Evolutionary conservation across 768 basidiomycete genomes (phyloP), one percentile per base, ranked within the genome.

Genomic region (Tulasnella sp.): DNA sequence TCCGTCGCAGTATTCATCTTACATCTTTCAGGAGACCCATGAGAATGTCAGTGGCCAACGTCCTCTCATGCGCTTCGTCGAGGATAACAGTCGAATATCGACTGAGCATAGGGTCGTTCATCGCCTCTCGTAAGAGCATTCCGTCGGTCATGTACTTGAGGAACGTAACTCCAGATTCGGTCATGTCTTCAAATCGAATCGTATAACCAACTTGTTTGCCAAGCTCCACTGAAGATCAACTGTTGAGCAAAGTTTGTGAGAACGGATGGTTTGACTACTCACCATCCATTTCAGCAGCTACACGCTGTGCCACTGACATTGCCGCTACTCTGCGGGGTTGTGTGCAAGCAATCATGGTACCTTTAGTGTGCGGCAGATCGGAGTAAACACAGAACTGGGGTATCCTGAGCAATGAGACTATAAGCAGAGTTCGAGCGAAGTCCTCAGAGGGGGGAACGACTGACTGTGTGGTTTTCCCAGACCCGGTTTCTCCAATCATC

Each of bases 141-240:
- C 96, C 97, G 77, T 99, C 97, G 17, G 97, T 99, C 95, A 98
- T 97, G 83, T 99, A 98, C 79, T 97, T 98, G 75, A 99, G 84
- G 81, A 99, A 97, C 0, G 97, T 98, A 37, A 90, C 91, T 0
- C 92, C 90, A 0, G 87, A 83, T 76, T 92, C 86, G 52, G 96
- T 91, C 92, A 94, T 90, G 79, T 98, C 97, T 80, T 99, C 96
- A 79, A 98, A 99, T 79, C 96, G 93, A 77, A 98, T 98, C 4
- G 93, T 94, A 81, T 99, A 99, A 71, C 96, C 96, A 75, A 98
- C 96, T 75, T 98, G 90, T 77, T 92, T 89, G 37, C 96, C 96
- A 1, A 99, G 89, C 80, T 89, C 85, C 5, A 99, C 95, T 95
- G 75, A 47, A 32, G 32, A n/a, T 64, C 63, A 65, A 52, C 35